Evolutionary conservation across 495 filamentous ascomycete species (phyloP).

Genomic region (Talaromyces adpressus): DNA sequence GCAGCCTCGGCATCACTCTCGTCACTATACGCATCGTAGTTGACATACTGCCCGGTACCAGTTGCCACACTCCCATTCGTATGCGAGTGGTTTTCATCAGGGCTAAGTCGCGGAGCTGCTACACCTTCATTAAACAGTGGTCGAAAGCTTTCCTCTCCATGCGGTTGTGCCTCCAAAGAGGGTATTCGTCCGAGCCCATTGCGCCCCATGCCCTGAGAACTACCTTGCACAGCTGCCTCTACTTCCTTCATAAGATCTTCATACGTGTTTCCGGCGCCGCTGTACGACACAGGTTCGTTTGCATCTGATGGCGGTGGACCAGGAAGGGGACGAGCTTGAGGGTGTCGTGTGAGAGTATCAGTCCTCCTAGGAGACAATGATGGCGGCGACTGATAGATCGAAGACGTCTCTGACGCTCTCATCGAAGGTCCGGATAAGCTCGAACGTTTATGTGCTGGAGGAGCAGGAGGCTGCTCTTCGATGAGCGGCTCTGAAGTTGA

Average conservation of each 20-base stretch:
- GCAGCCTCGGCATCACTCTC: conserved; percentile 89
- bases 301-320: conserved; percentile 44
- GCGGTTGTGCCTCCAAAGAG: neutral
- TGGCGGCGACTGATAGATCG: conserved; percentile 36
- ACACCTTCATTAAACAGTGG: conserved; percentile 19
- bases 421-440: conserved; percentile 29
- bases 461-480: conserved; percentile 39
- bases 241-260: conserved; percentile 44
- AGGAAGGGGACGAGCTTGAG: conserved; percentile 55
- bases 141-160: conserved; percentile 7
- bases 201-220: conserved; percentile 7
- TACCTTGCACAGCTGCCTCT: conserved; percentile 36
- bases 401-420: conserved; percentile 33
- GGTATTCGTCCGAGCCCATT: neutral
- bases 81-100: conserved; percentile 39
- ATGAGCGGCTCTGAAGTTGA: conserved; percentile 16
- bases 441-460: conserved; percentile 35
- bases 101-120: conserved; percentile 18
- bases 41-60: conserved; percentile 36
- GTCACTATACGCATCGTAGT: conserved; percentile 54
- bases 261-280: conserved; percentile 16
- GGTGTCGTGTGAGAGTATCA: conserved; percentile 49
- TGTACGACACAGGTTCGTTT: conserved; percentile 22
- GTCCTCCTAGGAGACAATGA: conserved; percentile 42
- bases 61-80: conserved; percentile 44